A percentile compares a stretch with the other conserved stretches of the same genome.
Conservation (phyloP, 495 filamentous ascomycete species). For the Aeminium ludgeri region DNA sequence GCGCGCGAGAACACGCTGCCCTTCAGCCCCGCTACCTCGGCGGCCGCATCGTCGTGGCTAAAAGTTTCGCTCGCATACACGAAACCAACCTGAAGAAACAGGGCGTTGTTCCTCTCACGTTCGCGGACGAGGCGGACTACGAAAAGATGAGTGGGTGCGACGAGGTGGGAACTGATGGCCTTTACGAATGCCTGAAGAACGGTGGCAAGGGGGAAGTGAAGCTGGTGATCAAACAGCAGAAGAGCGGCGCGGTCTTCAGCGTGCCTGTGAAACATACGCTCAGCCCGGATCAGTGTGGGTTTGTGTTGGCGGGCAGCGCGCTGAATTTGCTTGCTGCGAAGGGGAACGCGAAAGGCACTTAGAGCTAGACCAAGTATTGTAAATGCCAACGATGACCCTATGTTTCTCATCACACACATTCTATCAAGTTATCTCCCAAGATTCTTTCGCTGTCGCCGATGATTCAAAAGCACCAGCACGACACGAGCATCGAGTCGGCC, state of each 20-base stretch:
- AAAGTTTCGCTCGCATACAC: slow-evolving; percentile 91
- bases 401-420: no score
- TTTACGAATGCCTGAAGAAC: slow-evolving; percentile 61
- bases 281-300: slow-evolving; percentile 70
- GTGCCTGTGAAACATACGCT: slow-evolving; percentile 62
- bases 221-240: slow-evolving; percentile 44
- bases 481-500: no score
- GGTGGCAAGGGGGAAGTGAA: slow-evolving; percentile 54
- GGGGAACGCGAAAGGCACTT: slow-evolving; percentile 19
- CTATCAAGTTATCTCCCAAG: no score
- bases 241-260: slow-evolving; percentile 40
- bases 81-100: slow-evolving; percentile 99
- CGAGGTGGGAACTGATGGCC: slow-evolving; percentile 58
- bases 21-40: slow-evolving; percentile 89
- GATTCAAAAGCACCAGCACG: no score
- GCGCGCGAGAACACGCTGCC: slow-evolving; percentile 89
- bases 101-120: slow-evolving; percentile 84
- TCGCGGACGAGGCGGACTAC: slow-evolving; percentile 76
- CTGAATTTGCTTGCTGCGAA: slow-evolving; percentile 70
- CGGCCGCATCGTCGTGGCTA: slow-evolving; percentile 69
- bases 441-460: no score
- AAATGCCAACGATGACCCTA: no score
- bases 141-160: slow-evolving; percentile 67
- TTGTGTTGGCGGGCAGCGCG: slow-evolving; percentile 85
- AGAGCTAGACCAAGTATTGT: neutral